phyloP scores from a whole-genome alignment of 2,329 filamentous ascomycete species.

The Colletotrichum lini region DNA sequence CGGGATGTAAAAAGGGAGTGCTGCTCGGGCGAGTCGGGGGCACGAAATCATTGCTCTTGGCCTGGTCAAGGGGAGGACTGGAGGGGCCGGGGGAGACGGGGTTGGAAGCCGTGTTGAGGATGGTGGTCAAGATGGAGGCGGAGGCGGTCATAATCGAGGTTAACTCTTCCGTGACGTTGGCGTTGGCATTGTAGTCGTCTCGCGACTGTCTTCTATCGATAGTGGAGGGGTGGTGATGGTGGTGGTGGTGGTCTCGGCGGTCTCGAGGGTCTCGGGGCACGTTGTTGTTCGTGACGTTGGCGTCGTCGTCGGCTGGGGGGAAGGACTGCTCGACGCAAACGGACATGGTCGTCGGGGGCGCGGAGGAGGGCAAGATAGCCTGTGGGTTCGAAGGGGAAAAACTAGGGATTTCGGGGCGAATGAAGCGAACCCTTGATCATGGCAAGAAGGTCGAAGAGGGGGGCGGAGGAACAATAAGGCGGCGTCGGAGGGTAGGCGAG shows the following conservation, averaged over 20 bases:
- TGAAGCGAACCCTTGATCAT: slow-evolving; percentile 35
- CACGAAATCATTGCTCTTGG: slow-evolving; percentile 62
- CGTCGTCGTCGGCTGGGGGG: slow-evolving; percentile 34
- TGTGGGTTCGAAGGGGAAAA: slow-evolving; percentile 16
- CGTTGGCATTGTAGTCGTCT: slow-evolving; percentile 41
- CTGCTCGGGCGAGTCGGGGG: slow-evolving; percentile 70
- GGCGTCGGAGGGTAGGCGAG: slow-evolving; percentile 11
- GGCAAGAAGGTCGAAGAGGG: slow-evolving; percentile 21
- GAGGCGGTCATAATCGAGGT: slow-evolving; percentile 55
- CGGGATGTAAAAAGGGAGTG: slow-evolving; percentile 71
- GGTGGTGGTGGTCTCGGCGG: background rate
- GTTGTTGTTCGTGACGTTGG: slow-evolving; percentile 34
- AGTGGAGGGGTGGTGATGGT: slow-evolving; percentile 25
- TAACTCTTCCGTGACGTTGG: slow-evolving; percentile 49
- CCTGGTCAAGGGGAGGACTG: slow-evolving; percentile 65
- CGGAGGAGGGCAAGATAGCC: background rate
- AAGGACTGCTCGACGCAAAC: slow-evolving; percentile 41
- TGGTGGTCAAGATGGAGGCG: slow-evolving; percentile 53
- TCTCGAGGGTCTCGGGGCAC: slow-evolving; percentile 23
- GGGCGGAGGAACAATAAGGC: background rate
- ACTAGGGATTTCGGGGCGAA: slow-evolving; percentile 28
- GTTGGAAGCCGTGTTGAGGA: slow-evolving; percentile 63
- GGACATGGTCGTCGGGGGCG: slow-evolving; percentile 32
- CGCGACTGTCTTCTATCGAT: slow-evolving; percentile 41
- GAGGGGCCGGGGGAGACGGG: slow-evolving; percentile 69